These are phyloP conservation scores for Cynanchum wilfordii DNA, from an alignment of 257 asterid species.

Conservation along the genomic window DNA sequence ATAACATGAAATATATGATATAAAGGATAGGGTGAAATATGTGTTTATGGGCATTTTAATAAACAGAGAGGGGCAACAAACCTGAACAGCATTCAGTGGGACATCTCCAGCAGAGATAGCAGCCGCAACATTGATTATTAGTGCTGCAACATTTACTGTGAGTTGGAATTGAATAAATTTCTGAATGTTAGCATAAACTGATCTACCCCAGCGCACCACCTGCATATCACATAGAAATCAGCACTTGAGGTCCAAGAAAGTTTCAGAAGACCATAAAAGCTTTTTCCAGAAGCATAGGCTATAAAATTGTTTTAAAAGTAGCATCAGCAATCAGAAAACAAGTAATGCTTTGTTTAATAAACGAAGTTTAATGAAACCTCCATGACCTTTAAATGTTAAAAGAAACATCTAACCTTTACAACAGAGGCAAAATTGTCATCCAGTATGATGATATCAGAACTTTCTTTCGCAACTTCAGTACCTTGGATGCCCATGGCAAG, in stretches of 20 bases:
- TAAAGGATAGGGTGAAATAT: background rate
- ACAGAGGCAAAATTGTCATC: constrained; percentile 93
- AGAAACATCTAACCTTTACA: constrained; percentile 65
- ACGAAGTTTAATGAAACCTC: background rate
- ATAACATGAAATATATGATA: background rate
- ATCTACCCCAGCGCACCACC: constrained; percentile 99
- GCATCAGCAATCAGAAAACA: background rate
- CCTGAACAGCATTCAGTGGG: constrained; percentile 97
- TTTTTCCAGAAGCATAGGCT: background rate
- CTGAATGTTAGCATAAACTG: constrained; percentile 94
- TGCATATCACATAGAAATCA: constrained; percentile 28
- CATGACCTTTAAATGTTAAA: constrained; percentile 1
- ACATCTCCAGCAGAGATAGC: constrained; percentile 89
- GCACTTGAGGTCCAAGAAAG: background rate
- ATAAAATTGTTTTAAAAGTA: background rate
- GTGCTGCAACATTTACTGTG: constrained; percentile 93
- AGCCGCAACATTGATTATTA: constrained; percentile 81
- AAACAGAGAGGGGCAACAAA: constrained; percentile 17
- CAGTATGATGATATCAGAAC: constrained; percentile 91
- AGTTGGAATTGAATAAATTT: constrained; percentile 96
- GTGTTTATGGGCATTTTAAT: background rate
- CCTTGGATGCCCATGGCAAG: constrained; percentile 99
- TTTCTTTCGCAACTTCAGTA: constrained; percentile 98
- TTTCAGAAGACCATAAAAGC: background rate
- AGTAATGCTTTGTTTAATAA: background rate